Evolutionary conservation across 805 yeast genomes (phyloP).

Genomic region (Ogataea thermomethanolica): DNA sequence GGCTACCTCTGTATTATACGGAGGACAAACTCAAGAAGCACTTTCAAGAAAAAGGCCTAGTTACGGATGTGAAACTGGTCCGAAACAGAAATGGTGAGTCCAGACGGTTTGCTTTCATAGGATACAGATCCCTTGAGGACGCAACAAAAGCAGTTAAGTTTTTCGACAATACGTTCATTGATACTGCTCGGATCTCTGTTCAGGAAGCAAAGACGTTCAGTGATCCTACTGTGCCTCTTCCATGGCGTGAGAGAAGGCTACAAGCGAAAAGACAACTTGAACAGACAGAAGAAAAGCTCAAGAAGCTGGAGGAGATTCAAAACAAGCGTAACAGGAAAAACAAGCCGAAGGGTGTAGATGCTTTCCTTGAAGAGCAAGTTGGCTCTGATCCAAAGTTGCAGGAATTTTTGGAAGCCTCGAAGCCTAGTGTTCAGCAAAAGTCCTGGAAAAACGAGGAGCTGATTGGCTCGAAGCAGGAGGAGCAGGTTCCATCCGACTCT

Average conservation of each 20-base stretch:
- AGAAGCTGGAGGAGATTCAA: constrained; percentile 46
- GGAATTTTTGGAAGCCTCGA: constrained; percentile 82
- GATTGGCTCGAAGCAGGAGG: constrained; percentile 25
- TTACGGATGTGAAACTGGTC: constrained; percentile 87
- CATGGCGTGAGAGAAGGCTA: constrained; percentile 52
- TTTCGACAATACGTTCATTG: constrained; percentile 76
- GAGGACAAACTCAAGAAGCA: constrained; percentile 70
- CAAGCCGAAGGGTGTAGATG: constrained; percentile 21
- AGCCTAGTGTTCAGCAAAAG: constrained; percentile 63
- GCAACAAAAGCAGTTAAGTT: constrained; percentile 76
- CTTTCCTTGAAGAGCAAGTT: constrained; percentile 55
- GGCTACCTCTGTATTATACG: constrained; percentile 72
- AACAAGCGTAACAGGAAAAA: constrained; percentile 40
- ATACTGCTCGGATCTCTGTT: constrained; percentile 77
- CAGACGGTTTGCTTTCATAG: constrained; percentile 90
- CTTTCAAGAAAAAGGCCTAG: constrained; percentile 53
- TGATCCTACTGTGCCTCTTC: constrained; percentile 75
- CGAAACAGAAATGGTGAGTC: constrained; percentile 80
- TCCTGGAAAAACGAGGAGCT: constrained; percentile 72
- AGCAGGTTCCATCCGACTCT: constrained; percentile 21
- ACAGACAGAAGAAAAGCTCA: constrained; percentile 48
- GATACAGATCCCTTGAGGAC: constrained; percentile 68
- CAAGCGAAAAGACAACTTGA: constrained; percentile 48
- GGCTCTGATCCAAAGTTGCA: constrained; percentile 61
- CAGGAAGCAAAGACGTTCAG: constrained; percentile 80